Conservation (phyloP, 192 early-diverging fungal genomes). For the Coemansia sp. region DNA sequence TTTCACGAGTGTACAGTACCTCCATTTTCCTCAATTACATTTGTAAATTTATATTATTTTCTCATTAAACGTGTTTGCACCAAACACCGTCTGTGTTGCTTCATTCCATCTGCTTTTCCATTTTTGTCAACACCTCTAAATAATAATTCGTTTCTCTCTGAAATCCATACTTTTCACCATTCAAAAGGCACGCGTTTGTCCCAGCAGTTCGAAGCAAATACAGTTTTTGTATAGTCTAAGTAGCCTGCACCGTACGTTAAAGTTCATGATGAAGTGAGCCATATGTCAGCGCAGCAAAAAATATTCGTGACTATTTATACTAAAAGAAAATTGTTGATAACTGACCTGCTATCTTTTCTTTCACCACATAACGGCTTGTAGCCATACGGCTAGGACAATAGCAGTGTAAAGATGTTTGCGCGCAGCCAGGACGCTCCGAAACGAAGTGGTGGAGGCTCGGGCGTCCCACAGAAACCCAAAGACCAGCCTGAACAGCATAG, state of each 20-base stretch:
- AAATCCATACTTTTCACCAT: background rate
- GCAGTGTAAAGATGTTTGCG: conserved; percentile 23
- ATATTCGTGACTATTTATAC: background rate
- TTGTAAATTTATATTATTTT: conserved; percentile 5
- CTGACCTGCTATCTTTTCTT: background rate
- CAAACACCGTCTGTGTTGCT: background rate
- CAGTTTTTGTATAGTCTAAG: background rate
- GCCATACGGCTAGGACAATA: background rate
- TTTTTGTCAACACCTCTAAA: background rate
- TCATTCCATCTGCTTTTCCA: background rate
- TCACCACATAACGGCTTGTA: background rate
- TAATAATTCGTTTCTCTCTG: background rate
- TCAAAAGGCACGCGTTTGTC: conserved; percentile 6
- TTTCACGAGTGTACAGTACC: background rate
- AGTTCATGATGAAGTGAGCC: background rate
- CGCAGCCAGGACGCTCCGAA: conserved; percentile 22
- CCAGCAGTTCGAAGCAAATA: background rate
- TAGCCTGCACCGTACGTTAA: background rate
- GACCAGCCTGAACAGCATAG: conserved; percentile 3
- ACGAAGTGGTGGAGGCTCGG: background rate
- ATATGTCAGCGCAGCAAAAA: background rate
- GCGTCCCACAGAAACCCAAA: background rate
- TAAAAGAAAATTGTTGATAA: background rate
- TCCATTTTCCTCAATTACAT: background rate
- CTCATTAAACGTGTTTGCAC: background rate